phyloP scores from a whole-genome alignment of 208 protist species.

The Wallacemonas collosoma region DNA sequence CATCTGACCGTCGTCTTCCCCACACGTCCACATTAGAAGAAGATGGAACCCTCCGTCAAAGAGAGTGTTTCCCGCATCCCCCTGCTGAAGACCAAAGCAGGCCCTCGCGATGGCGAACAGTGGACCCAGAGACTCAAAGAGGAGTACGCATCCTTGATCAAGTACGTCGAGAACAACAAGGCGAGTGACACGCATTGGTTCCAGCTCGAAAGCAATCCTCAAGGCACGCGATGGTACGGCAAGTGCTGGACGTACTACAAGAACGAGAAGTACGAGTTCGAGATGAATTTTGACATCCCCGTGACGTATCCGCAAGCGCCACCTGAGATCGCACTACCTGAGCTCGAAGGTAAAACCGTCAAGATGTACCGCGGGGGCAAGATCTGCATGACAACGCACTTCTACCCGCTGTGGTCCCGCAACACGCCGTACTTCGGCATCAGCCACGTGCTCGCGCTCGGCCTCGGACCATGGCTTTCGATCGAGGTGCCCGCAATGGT shows the following conservation, averaged over 20 bases:
- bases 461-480: conserved; percentile 97
- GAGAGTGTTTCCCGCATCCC: conserved; percentile 95
- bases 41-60: conserved; percentile 84
- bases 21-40: not conserved
- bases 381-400: conserved; percentile 98
- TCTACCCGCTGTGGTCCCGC: conserved; percentile 97
- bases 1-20: not conserved
- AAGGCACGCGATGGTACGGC: conserved; percentile 96
- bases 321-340: conserved; percentile 96
- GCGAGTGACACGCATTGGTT: conserved; percentile 97
- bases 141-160: conserved; percentile 96
- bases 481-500: conserved; percentile 97
- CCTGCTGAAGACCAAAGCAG: conserved; percentile 93
- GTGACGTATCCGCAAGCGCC: conserved; percentile 96
- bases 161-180: conserved; percentile 97
- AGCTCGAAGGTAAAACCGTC: conserved; percentile 97
- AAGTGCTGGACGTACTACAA: conserved; percentile 97
- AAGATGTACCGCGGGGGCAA: conserved; percentile 99
- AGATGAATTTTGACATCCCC: conserved; percentile 97
- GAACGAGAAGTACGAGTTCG: conserved; percentile 96
- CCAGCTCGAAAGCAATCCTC: conserved; percentile 93
- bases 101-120: conserved; percentile 94
- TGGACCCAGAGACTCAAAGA: conserved; percentile 98
- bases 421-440: conserved; percentile 98
- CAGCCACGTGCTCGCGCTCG: conserved; percentile 96